A percentile compares a stretch with the other conserved stretches of the same genome.
phyloP scores from a whole-genome alignment of 371 early-diverging fungal species.

The Capillidium heterosporum region DNA sequence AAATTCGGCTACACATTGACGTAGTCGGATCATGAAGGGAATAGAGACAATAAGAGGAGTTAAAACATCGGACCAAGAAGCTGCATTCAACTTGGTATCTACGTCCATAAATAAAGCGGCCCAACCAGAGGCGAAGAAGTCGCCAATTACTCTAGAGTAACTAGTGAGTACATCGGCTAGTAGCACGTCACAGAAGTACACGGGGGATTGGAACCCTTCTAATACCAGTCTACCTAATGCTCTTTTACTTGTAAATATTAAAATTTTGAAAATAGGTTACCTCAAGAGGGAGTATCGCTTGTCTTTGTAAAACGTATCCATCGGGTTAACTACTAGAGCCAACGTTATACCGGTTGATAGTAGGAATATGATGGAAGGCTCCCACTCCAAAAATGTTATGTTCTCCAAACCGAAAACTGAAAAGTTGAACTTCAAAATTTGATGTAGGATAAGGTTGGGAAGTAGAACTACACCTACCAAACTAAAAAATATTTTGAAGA shows the following conservation, averaged over 20 bases:
- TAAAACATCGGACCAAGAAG: background rate
- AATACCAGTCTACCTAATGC: constrained; percentile 20
- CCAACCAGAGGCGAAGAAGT: constrained; percentile 27
- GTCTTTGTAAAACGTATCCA: background rate
- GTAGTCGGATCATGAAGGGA: constrained; percentile 70
- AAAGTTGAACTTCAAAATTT: too few relatives aligned
- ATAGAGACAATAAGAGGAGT: constrained; percentile 15
- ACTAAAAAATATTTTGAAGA: too few relatives aligned
- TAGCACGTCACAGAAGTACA: constrained; percentile 66
- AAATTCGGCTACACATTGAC: constrained; percentile 66
- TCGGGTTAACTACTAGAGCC: background rate
- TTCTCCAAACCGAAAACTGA: too few relatives aligned
- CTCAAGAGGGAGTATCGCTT: background rate
- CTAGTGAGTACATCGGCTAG: constrained; percentile 86
- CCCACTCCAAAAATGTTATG: too few relatives aligned
- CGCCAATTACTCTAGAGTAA: constrained; percentile 73
- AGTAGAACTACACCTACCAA: too few relatives aligned
- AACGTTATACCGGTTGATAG: too few relatives aligned
- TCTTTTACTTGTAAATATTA: constrained; percentile 9
- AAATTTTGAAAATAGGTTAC: background rate
- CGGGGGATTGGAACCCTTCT: constrained; percentile 28
- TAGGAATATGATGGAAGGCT: too few relatives aligned
- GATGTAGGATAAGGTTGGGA: too few relatives aligned
- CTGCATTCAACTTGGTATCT: background rate
- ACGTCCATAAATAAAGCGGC: background rate